Percentiles rank a stretch among this genome's conserved stretches.
phyloP scores from a whole-genome alignment of 2,329 filamentous ascomycete species.

The Pyrenophora seminiperda region DNA sequence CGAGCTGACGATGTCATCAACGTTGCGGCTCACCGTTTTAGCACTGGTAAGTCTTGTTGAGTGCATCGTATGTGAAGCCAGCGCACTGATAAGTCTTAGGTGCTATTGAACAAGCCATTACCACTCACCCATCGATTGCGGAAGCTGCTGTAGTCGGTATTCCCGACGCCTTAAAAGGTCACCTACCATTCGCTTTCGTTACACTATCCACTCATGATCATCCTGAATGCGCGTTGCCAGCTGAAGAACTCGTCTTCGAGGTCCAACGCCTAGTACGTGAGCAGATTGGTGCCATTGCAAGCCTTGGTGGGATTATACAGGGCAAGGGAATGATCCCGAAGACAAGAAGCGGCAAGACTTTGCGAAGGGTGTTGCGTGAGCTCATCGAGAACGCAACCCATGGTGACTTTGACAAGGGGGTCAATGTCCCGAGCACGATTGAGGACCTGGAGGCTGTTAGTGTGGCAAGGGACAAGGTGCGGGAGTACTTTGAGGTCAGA shows the following conservation, averaged over 20 bases:
- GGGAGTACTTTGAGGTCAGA: slow-evolving; percentile 71
- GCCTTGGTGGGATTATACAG: slow-evolving; percentile 82
- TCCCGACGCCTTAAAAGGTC: slow-evolving; percentile 84
- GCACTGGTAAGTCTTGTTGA: slow-evolving; percentile 66
- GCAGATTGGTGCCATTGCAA: slow-evolving; percentile 87
- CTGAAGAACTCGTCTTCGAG: slow-evolving; percentile 60
- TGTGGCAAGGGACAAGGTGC: slow-evolving; percentile 71
- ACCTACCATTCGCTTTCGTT: slow-evolving; percentile 89
- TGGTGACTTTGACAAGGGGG: slow-evolving; percentile 72
- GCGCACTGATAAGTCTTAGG: slow-evolving; percentile 55
- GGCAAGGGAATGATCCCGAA: slow-evolving; percentile 88
- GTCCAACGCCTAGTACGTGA: slow-evolving; percentile 74
- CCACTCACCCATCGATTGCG: slow-evolving; percentile 75
- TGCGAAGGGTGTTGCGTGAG: slow-evolving; percentile 80
- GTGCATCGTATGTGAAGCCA: not conserved
- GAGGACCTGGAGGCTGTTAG: slow-evolving; percentile 79
- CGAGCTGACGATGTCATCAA: slow-evolving; percentile 87
- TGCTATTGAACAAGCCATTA: slow-evolving; percentile 87
- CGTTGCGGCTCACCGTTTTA: slow-evolving; percentile 90
- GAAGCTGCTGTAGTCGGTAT: slow-evolving; percentile 88
- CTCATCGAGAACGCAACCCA: slow-evolving; percentile 80
- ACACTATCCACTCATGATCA: slow-evolving; percentile 61
- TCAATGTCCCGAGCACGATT: slow-evolving; percentile 80
- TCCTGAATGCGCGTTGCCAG: slow-evolving; percentile 58
- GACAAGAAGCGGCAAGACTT: slow-evolving; percentile 88